Percentiles rank a stretch among this genome's conserved stretches.
phyloP scores from a whole-genome alignment of 148 eudicot species.

The Mesembryanthemum crystallinum region DNA sequence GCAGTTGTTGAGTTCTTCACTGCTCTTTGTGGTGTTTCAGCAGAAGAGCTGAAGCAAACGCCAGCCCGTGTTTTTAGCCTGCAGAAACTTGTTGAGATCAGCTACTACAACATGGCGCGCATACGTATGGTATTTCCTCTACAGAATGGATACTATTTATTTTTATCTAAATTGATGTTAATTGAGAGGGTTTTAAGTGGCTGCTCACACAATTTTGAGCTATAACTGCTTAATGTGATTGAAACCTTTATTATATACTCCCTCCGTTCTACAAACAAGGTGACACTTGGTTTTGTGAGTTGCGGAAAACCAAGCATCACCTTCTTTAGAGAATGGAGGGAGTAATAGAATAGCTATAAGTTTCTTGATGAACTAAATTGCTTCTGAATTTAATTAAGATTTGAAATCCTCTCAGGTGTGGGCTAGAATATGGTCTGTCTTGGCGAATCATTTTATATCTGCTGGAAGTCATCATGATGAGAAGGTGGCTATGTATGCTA shows the following conservation, averaged over 20 bases:
- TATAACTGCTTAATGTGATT: not conserved
- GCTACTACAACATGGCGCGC: conserved; percentile 99
- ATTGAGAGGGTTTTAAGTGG: not conserved
- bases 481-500: conserved; percentile 98
- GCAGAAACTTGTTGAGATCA: conserved; percentile 97
- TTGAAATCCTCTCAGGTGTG: conserved; percentile 66
- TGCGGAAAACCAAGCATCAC: no score
- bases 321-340: no score
- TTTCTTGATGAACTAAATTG: conserved; percentile 1
- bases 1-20: conserved; percentile 95
- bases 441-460: conserved; percentile 89
- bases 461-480: conserved; percentile 99
- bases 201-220: not conserved
- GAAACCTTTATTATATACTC: not conserved
- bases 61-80: conserved; percentile 98
- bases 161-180: conserved; percentile 12
- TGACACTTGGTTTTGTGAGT: no score
- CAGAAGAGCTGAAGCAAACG: conserved; percentile 83
- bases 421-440: conserved; percentile 99
- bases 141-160: conserved; percentile 7
- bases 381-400: conserved; percentile 9
- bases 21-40: conserved; percentile 89
- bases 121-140: conserved; percentile 83
- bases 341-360: not conserved
- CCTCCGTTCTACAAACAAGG: no score